These are phyloP conservation scores for Epichloe aotearoae DNA, from an alignment of 2,329 filamentous ascomycete species.

Conservation along the genomic window DNA sequence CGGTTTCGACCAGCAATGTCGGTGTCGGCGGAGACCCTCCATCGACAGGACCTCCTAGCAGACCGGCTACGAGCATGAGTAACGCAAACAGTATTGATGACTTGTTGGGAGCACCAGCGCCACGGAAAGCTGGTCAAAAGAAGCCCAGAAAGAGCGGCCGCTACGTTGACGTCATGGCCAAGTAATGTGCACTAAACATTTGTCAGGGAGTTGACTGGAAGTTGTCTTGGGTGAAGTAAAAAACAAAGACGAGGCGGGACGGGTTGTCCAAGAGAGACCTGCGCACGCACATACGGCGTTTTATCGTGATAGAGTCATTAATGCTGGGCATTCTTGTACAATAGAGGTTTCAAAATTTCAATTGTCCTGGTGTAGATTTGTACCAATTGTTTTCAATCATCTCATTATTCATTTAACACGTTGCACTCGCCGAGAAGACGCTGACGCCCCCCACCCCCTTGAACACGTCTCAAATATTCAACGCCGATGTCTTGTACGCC, in stretches of 20 bases:
- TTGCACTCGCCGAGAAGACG: background rate
- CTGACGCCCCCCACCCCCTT: background rate
- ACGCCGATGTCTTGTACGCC: background rate
- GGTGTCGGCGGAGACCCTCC: constrained; percentile 20
- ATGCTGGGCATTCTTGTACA: constrained; percentile 4
- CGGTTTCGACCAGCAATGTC: constrained; percentile 32
- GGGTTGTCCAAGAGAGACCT: background rate
- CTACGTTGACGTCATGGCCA: constrained; percentile 94
- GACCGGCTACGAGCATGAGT: constrained; percentile 71
- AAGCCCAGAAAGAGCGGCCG: constrained; percentile 71
- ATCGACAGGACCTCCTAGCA: constrained; percentile 42
- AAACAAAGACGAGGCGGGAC: background rate
- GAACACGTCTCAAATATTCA: background rate
- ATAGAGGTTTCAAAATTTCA: background rate
- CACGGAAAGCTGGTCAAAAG: constrained; percentile 51
- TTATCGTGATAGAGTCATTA: background rate
- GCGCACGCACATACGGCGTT: constrained; percentile 1
- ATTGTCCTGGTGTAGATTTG: background rate
- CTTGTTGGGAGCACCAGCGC: constrained; percentile 60
- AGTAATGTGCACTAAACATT: constrained; percentile 22
- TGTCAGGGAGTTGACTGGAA: no score
- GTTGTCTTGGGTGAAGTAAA: background rate
- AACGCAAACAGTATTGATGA: constrained; percentile 94
- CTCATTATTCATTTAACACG: background rate
- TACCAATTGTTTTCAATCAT: background rate